Evolutionary conservation across 2,329 filamentous ascomycete genomes (phyloP), one percentile per base, ranked within the genome.

Genomic region (Rosellinia necatrix): DNA sequence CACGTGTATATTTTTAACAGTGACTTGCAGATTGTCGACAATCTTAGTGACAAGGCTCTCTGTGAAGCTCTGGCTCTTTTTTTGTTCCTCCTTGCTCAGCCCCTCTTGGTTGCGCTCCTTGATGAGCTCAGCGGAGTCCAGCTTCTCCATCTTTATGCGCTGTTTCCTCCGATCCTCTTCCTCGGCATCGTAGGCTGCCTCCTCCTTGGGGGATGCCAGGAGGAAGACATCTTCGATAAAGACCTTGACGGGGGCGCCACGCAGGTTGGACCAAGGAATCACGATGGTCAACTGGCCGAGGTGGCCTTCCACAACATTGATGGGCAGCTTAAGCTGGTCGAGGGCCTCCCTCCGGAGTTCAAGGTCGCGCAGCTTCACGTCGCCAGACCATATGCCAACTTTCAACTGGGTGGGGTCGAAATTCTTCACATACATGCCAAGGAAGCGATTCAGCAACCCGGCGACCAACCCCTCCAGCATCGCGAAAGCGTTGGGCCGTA

Each of bases 401-500:
- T 99, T 99, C 64, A 99, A 83, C 79, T 99, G 94, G 69, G 91
- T 89, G 51, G 94, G 91, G 75, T 99, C 94, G 73, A 99, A 99
- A 77, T 99, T 97, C 83, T 96, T 92, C 75, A 99, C 93, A 75
- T 99, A 99, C 89, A 97, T 96, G 82, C 94, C 96, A 85, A 99
- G 79, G 77, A 99, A 97, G 80, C 96, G 90, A 80, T 99, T 99
- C 68, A 99, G 88, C 80, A 99, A 82, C 76, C 93, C 96, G 68
- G 94, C 92, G 63, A 97, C 94, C 67, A 99, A 83, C 66, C 92
- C 91, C 83, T 99, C 94, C 78, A 99, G 86, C 94, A 99, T 99
- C 70, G 73, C 81, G 81, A 77, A 74, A 73, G 74, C 68, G 66
- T 74, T 71, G 72, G 50, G 85, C 81, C 89, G 84, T 91, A 70